Evolutionary conservation across 768 basidiomycete genomes (phyloP).

Genomic region (Termitomyces titanicus): DNA sequence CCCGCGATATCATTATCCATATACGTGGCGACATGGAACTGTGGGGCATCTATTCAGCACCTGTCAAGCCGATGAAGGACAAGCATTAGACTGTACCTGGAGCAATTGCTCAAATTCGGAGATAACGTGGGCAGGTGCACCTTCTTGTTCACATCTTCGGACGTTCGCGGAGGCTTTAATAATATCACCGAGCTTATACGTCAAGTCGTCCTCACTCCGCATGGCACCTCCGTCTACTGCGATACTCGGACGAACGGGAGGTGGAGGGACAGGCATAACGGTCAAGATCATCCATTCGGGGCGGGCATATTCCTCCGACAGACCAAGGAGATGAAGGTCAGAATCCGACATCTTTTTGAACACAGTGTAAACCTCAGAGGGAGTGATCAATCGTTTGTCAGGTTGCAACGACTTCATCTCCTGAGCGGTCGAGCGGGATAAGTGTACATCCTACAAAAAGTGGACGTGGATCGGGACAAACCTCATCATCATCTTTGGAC

Average conservation of each 20-base stretch:
- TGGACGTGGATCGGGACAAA: constrained; percentile 34
- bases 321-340: constrained; percentile 85
- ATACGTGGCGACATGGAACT: constrained; percentile 99
- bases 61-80: background rate
- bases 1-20: constrained; percentile 99
- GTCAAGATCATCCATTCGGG: constrained; percentile 99
- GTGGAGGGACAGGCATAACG: constrained; percentile 95
- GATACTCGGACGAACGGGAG: constrained; percentile 96
- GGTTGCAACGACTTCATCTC: constrained; percentile 79
- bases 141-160: constrained; percentile 90
- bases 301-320: constrained; percentile 93
- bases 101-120: constrained; percentile 94
- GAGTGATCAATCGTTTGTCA: constrained; percentile 78
- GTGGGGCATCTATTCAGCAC: background rate
- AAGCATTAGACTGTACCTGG: constrained; percentile 53
- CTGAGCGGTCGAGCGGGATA: constrained; percentile 32
- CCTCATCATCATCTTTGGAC: constrained; percentile 93
- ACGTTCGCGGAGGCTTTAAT: constrained; percentile 94
- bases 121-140: constrained; percentile 93
- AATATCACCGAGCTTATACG: constrained; percentile 96
- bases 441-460: background rate
- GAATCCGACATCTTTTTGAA: constrained; percentile 92
- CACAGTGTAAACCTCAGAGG: constrained; percentile 89
- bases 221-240: constrained; percentile 95
- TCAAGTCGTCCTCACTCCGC: constrained; percentile 97